phyloP scores from a whole-genome alignment of 2,329 filamentous ascomycete genomes.

The Phoma sp. region DNA sequence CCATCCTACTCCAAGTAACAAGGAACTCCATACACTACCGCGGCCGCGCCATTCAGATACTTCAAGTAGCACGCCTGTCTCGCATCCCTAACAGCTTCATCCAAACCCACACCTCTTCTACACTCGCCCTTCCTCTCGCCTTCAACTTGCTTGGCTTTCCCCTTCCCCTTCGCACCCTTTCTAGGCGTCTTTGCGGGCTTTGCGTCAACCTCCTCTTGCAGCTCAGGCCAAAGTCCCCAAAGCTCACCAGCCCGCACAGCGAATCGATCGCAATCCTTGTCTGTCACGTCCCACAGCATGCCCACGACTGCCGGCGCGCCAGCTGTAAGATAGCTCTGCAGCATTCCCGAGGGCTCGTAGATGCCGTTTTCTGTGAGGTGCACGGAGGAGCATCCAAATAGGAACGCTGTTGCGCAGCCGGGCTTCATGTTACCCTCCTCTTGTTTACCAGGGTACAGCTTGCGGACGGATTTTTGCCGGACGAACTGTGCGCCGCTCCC shows the following conservation, averaged over 20 bases:
- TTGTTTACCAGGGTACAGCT: conserved; percentile 64
- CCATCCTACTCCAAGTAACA: conserved; percentile 70
- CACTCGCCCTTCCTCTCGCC: conserved; percentile 25
- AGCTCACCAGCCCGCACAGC: conserved; percentile 78
- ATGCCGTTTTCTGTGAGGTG: conserved; percentile 76
- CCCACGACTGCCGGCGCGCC: conserved; percentile 82
- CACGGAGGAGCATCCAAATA: conserved; percentile 95
- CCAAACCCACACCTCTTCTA: conserved; percentile 58
- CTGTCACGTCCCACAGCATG: conserved; percentile 97
- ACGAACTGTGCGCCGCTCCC: conserved; percentile 96
- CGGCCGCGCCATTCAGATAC: conserved; percentile 92
- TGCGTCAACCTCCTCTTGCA: conserved; percentile 33
- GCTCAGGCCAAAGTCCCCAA: conserved; percentile 77
- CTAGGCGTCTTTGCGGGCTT: conserved; percentile 30
- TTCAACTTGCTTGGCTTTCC: conserved; percentile 39
- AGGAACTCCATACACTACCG: conserved; percentile 93
- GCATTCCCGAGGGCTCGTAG: conserved; percentile 89
- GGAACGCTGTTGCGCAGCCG: conserved; percentile 77
- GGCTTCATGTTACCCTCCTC: conserved; percentile 23
- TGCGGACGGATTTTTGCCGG: conserved; percentile 80
- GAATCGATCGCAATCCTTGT: conserved; percentile 95
- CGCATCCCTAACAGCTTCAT: conserved; percentile 81
- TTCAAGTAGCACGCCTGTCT: conserved; percentile 82
- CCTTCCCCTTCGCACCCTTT: conserved; percentile 37
- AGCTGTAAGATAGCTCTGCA: conserved; percentile 90